Conservation (phyloP, 139 green algal species). For the Haematococcus lacustris region DNA sequence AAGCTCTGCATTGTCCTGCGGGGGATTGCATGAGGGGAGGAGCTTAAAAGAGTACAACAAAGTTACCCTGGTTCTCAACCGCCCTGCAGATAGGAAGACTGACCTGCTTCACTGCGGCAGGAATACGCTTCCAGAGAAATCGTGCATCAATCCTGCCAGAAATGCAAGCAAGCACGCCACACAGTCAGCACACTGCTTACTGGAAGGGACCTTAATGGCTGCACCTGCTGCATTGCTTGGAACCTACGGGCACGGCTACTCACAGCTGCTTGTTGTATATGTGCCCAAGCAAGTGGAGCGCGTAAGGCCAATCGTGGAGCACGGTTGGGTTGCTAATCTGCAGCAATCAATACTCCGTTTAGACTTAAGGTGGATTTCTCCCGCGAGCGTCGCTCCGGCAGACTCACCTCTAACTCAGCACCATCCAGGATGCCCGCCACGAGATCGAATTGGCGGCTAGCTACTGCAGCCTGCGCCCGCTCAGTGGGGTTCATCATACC, state of each 20-base stretch:
- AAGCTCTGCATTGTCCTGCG: constrained; percentile 34
- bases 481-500: too few species aligned
- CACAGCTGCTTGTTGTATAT: constrained; percentile 38
- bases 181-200: too few species aligned
- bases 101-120: constrained; percentile 21
- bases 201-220: too few species aligned
- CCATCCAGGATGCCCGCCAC: constrained; percentile 19
- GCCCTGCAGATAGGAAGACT: too few species aligned
- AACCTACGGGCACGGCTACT: constrained; percentile 7
- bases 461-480: too few species aligned
- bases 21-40: too few species aligned
- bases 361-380: too few species aligned
- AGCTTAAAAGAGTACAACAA: too few species aligned
- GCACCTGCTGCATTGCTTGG: too few species aligned
- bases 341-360: too few species aligned
- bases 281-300: constrained; percentile 33
- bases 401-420: constrained; percentile 24
- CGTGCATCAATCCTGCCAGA: constrained; percentile 33
- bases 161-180: too few species aligned
- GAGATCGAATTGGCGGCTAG: constrained; percentile 16
- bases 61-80: too few species aligned
- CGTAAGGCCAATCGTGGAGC: constrained; percentile 30
- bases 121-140: constrained; percentile 43
- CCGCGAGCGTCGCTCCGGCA: neutral
- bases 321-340: constrained; percentile 31